Conservation (phyloP, 208 protist genomes). For the Blastocrithidia nonstop region DNA sequence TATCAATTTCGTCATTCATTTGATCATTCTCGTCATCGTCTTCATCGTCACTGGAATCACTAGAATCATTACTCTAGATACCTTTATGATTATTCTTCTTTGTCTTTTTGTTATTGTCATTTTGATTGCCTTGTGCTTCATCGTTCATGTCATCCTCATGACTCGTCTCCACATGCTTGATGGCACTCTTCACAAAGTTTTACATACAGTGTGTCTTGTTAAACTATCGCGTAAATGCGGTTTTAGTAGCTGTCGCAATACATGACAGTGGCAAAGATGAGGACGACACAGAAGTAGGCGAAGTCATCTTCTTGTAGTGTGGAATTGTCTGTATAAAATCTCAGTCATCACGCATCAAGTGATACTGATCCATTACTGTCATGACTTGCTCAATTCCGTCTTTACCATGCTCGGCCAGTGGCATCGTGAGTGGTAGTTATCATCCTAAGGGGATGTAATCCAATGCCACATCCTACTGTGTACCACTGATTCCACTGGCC, state of each 20-base stretch:
- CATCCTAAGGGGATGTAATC: conserved; percentile 81
- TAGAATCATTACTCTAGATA: too few species aligned
- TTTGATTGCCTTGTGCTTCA: conserved; percentile 7
- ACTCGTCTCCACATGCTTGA: conserved; percentile 16
- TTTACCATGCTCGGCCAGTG: conserved; percentile 38
- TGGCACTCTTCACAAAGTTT: conserved; percentile 40
- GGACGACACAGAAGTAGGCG: background rate
- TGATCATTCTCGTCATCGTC: background rate
- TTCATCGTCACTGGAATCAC: conserved; percentile 1
- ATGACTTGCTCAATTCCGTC: conserved; percentile 63
- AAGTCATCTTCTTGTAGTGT: conserved; percentile 60
- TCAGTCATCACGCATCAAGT: conserved; percentile 80
- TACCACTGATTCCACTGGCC: conserved; percentile 34
- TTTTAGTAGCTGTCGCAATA: conserved; percentile 68
- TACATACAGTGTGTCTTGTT: conserved; percentile 72
- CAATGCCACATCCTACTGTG: conserved; percentile 52
- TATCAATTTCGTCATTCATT: background rate
- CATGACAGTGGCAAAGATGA: conserved; percentile 3
- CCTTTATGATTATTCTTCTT: too few species aligned
- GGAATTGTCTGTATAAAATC: conserved; percentile 63
- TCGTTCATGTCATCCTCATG: conserved; percentile 5
- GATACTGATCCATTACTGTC: conserved; percentile 73
- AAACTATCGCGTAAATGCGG: conserved; percentile 79
- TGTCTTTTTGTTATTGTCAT: too few species aligned
- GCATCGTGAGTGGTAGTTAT: conserved; percentile 33